Evolutionary conservation across 306 rosid genomes (phyloP), one percentile per base, ranked within the genome.

Genomic region (Vicia villosa): DNA sequence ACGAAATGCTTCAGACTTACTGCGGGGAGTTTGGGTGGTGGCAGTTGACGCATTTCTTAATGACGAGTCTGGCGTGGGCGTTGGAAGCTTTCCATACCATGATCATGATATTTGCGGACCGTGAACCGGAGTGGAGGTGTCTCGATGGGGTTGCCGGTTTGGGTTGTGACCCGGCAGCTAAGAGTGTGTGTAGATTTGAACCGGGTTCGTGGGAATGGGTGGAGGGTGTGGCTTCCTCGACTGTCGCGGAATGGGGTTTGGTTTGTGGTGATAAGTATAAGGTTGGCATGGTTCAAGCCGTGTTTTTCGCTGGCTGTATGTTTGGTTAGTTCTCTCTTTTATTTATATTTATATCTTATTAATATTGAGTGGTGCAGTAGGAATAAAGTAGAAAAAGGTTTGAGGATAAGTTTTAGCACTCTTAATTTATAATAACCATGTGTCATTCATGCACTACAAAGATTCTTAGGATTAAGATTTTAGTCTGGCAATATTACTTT

Each of bases 301-400:
- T 85, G 64, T 93, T 93, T 84, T 93, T 93, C 73, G 96, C 89
- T 63, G 97, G 98, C 80, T 93, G 98, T 52, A 93, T 93, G 98
- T 84, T 93, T 40, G 98, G 98, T 93, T 9, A 82, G 91, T 93
- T 15, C 26, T 10, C 10, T 58, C 5, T 32, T 9, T 45, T 1
- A 21, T 3, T 9, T 26, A 32, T 45, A 5, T 30, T 3, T 28
- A 28, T 4, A 26, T n/a, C n/a, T n/a, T n/a, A n/a, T n/a, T 4
- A 26, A 26, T 4, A 3, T 26, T 26, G 28, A 26, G 28, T 26
- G 28, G 3, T 26, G 28, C 1, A 26, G 28, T 26, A 26, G 28
- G 3, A 26, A 26, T 26, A 26, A 26, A 3, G 4, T 26, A 3
- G n/a, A 26, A 1, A 26, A 26, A 26, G 28, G 2, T 26, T 26